Evolutionary conservation across 2,329 filamentous ascomycete genomes (phyloP), one percentile per base, ranked within the genome.

Genomic region (Trichoderma atrobrunneum): DNA sequence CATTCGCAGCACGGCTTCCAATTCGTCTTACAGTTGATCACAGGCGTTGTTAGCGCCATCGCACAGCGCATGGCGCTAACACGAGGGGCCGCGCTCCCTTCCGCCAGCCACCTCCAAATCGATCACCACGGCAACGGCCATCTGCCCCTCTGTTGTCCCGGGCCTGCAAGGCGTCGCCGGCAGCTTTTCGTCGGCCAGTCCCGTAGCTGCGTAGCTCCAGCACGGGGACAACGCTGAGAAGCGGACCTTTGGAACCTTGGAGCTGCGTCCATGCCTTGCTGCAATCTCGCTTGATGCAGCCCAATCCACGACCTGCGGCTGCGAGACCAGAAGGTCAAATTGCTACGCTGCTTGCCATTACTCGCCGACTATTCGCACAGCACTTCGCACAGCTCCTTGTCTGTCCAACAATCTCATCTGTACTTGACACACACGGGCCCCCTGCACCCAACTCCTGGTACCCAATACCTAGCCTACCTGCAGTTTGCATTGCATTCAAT

Each of bases 111-210:
- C 60, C 57, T 39, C 28, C 14, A 34, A 54, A 30, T 54, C 32
- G 11, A 26, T 75, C 72, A 71, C 59, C 71, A 66, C 74, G 72
- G 72, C 73, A 75, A 76, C 75, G 32, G 32, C 18, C 60, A 66
- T 30, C 36, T 34, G 65, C 70, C 70, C 74, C 74, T 74, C 73
- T 76, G 75, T 76, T 76, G 73, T 74, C 67, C 63, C 63, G n/a
- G 34, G 54, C 56, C 56, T 67, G 63, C 43, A 62, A 51, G 59
- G 68, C 68, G 36, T 64, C 68, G 60, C 68, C 48, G 61, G 61
- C 48, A 63, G 51, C 69, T 36, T 36, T 65, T 65, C 16, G 51
- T 66, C 69, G 48, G 61, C 69, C 69, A 71, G 60, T 71, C 18
- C 69, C 69, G 69, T 65, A 72, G 64, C 7, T 39, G 34, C 36